Evolutionary conservation across 352 stramenopile genomes (phyloP), one percentile per base, ranked within the genome.

Genomic region (Globisporangium iwayamae): DNA sequence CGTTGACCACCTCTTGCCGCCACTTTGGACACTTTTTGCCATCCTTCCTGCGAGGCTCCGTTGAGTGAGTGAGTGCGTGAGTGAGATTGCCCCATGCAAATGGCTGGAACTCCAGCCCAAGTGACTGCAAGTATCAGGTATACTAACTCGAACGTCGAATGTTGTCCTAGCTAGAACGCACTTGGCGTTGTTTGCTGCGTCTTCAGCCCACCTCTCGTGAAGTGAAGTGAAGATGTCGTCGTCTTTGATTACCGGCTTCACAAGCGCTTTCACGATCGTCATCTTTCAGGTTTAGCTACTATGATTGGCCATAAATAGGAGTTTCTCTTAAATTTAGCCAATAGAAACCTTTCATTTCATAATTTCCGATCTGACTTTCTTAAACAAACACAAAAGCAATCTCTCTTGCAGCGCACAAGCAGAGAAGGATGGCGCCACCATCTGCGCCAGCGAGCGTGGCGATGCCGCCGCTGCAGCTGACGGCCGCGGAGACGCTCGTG

Each of bases 401-500:
- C 8, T n/a, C 13, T 36, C 32, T 36, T 14, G 9, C 39, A 46
- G 18, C 39, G 5, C 39, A 13, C 7, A 39, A 43, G 30, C 1
- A 14, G 5, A 9, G 5, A 8, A 56, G 34, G n/a, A 57, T 43
- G 51, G 30, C 30, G 51, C 7, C 51, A 7, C 7, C 51, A 7
- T 20, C 51, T n/a, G 16, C 28, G 2, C 43, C 14, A 13, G 55
- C 52, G 45, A 51, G 25, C 25, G 25, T 51, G n/a, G 16, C 56
- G 30, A 38, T 14, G 16, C 25, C 16, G 16, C 34, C 14, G 36
- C 38, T 43, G 34, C 62, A 45, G 41, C 53, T 67, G 16, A 62
- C 62, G 16, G 53, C 38, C 22, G 36, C 18, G 18, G 62, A 67
- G 54, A 62, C 39, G 22, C 62, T 67, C 22, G 56, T 75, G 13